phyloP scores from a whole-genome alignment of 164 flowering plant genomes.

The Magnolia changhungtana region DNA sequence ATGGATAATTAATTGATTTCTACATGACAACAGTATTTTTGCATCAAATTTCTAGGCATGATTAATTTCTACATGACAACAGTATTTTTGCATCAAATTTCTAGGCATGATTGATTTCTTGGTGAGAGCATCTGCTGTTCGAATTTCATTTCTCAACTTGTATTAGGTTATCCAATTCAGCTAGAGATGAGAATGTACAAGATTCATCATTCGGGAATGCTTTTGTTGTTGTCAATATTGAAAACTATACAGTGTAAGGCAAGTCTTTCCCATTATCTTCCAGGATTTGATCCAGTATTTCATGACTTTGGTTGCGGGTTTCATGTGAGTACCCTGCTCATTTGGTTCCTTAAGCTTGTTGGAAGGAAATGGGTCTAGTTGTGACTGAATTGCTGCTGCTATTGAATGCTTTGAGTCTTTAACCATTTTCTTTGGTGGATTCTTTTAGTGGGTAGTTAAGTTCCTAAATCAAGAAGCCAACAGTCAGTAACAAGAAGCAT shows the following conservation, averaged over 20 bases:
- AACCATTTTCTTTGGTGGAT: too few species aligned
- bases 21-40: neutral
- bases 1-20: neutral
- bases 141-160: too few species aligned
- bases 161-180: neutral
- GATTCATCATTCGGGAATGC: neutral
- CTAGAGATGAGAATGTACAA: neutral
- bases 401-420: too few species aligned
- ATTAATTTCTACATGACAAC: neutral
- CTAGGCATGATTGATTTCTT: neutral
- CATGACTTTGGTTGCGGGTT: neutral
- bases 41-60: neutral
- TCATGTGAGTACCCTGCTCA: neutral
- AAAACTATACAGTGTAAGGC: neutral
- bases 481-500: too few species aligned
- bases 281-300: neutral
- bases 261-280: neutral
- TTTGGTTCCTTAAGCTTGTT: too few species aligned
- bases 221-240: neutral
- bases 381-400: too few species aligned
- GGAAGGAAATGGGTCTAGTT: too few species aligned
- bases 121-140: too few species aligned
- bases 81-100: neutral
- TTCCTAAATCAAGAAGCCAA: too few species aligned
- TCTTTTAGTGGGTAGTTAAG: too few species aligned